Percentiles rank a stretch among this genome's conserved stretches.
These are phyloP conservation scores for Anthoceros angustus DNA, from an alignment of 225 moss, liverwort and hornwort genomes.

Conservation along the genomic window DNA sequence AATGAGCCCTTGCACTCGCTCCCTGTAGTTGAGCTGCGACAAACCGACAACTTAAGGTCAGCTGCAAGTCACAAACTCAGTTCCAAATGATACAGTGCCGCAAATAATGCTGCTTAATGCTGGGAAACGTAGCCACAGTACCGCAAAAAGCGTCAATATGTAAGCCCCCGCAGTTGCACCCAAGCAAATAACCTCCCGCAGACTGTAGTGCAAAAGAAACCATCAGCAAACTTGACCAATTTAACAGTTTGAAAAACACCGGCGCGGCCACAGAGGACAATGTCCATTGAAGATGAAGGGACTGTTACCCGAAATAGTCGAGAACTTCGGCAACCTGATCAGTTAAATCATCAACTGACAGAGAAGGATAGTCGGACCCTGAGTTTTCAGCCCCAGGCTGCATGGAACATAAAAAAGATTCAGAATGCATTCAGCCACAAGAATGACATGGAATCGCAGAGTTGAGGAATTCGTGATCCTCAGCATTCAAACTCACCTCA, in stretches of 20 bases:
- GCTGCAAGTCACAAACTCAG: not conserved
- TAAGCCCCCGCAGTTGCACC: conserved; percentile 88
- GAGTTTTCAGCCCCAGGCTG: conserved; percentile 58
- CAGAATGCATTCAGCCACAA: not conserved
- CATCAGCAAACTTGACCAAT: conserved; percentile 7
- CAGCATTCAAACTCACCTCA: conserved; percentile 30
- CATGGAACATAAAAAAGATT: not conserved
- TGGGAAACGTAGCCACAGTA: conserved; percentile 6
- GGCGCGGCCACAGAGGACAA: not conserved
- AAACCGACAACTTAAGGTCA: conserved; percentile 4
- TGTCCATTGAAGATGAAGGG: not conserved
- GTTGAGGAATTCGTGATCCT: not conserved
- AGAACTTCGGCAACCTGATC: conserved; percentile 83
- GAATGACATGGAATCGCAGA: not conserved
- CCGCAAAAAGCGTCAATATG: conserved; percentile 68
- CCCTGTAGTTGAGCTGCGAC: conserved; percentile 64
- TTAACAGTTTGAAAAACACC: not conserved
- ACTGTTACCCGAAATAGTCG: conserved; percentile 54
- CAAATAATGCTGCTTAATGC: not conserved
- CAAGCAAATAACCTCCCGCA: conserved; percentile 74
- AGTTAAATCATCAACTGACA: conserved; percentile 53
- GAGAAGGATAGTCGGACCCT: conserved; percentile 36
- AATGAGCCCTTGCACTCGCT: conserved; percentile 71
- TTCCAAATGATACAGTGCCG: too few relatives aligned
- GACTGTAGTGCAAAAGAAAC: conserved; percentile 14